phyloP scores from a whole-genome alignment of 2,329 filamentous ascomycete genomes.

The Hymenoscyphus infarciens region DNA sequence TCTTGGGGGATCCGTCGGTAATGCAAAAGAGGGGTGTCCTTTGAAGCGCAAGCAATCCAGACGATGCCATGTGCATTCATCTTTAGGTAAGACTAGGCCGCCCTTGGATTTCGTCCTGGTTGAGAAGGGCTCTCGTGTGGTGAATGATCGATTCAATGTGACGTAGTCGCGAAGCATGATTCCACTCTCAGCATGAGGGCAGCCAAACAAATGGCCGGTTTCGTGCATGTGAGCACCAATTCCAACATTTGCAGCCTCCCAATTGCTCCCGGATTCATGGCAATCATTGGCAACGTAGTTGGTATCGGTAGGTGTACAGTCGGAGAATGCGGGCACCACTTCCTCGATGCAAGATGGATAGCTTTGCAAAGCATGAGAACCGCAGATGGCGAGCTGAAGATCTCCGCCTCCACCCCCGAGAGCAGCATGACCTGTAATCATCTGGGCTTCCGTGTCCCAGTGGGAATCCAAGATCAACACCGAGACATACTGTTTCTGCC shows the following conservation, averaged over 20 bases:
- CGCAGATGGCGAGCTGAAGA: slow-evolving; percentile 82
- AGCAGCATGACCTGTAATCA: slow-evolving; percentile 76
- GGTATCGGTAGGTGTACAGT: slow-evolving; percentile 86
- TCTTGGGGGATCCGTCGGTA: slow-evolving; percentile 68
- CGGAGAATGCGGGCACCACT: slow-evolving; percentile 80
- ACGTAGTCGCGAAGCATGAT: slow-evolving; percentile 91
- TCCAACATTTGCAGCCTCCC: slow-evolving; percentile 93
- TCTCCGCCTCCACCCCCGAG: slow-evolving; percentile 73
- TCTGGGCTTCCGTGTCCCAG: slow-evolving; percentile 71
- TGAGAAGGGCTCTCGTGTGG: slow-evolving; percentile 76
- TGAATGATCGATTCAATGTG: slow-evolving; percentile 77
- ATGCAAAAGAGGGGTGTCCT: slow-evolving; percentile 82
- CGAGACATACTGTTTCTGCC: slow-evolving; percentile 85
- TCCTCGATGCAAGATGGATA: slow-evolving; percentile 89
- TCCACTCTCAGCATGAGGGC: slow-evolving; percentile 84
- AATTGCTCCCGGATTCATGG: slow-evolving; percentile 82
- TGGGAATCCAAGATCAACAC: slow-evolving; percentile 83
- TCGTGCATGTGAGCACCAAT: slow-evolving; percentile 93
- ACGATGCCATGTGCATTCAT: slow-evolving; percentile 90
- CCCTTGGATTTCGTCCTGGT: slow-evolving; percentile 84
- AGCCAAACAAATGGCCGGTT: slow-evolving; percentile 84
- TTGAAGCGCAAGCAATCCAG: slow-evolving; percentile 86
- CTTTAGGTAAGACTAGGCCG: slow-evolving; percentile 66
- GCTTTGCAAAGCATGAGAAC: slow-evolving; percentile 86
- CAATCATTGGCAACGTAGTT: slow-evolving; percentile 79